phyloP scores from a whole-genome alignment of 1,284 basidiomycete genomes.

The Exobasidium rhododendri region DNA sequence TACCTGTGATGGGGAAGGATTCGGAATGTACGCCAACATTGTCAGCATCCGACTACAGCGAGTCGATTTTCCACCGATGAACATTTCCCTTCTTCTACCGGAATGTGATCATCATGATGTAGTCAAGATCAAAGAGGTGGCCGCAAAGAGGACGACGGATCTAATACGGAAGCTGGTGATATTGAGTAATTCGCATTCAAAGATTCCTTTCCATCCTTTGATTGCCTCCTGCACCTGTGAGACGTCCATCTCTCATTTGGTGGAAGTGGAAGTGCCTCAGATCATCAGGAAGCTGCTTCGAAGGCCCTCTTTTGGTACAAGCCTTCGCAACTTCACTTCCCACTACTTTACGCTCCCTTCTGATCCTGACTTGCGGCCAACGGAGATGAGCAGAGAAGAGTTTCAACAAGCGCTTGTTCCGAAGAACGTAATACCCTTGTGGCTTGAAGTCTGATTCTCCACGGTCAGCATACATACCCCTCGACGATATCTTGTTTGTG shows the following conservation, averaged over 20 bases:
- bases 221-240: slow-evolving; percentile 42
- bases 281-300: slow-evolving; percentile 19
- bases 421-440: no score
- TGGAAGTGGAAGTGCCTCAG: slow-evolving; percentile 28
- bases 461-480: no score
- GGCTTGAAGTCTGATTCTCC: no score
- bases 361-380: slow-evolving; percentile 26
- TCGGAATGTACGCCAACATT: slow-evolving; percentile 33
- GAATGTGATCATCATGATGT: slow-evolving; percentile 15
- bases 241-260: slow-evolving; percentile 27
- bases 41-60: slow-evolving; percentile 35
- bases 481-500: no score
- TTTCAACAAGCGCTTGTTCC: slow-evolving; percentile 2
- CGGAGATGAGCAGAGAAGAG: slow-evolving; percentile 22
- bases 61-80: slow-evolving; percentile 35
- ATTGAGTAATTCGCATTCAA: slow-evolving; percentile 9
- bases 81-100: slow-evolving; percentile 22
- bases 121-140: slow-evolving; percentile 30
- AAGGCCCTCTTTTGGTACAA: slow-evolving; percentile 6
- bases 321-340: slow-evolving; percentile 9
- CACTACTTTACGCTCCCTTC: slow-evolving; percentile 30
- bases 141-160: slow-evolving; percentile 28
- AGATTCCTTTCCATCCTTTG: slow-evolving; percentile 27
- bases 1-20: slow-evolving; percentile 31
- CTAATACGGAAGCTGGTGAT: slow-evolving; percentile 29